A percentile compares a stretch with the other conserved stretches of the same genome.
Evolutionary conservation across 257 asterid genomes (phyloP).

Genomic region (Catharanthus roseus): DNA sequence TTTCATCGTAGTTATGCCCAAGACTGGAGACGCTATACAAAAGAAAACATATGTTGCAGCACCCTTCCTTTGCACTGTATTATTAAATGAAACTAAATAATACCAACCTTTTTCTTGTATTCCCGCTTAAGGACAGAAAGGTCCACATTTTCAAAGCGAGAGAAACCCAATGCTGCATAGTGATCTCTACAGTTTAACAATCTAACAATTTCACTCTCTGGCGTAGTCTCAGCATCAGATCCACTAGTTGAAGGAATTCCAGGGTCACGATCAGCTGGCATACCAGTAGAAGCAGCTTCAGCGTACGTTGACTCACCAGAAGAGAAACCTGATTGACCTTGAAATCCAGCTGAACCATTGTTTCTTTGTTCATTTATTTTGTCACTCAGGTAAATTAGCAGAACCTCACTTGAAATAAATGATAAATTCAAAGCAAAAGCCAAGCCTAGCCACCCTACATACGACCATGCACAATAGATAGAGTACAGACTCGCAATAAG

Average conservation of each 20-base stretch:
- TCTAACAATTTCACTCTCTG: constrained; percentile 75
- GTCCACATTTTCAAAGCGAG: constrained; percentile 69
- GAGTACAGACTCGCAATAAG: constrained; percentile 62
- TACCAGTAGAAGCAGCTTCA: constrained; percentile 30
- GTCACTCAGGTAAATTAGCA: constrained; percentile 61
- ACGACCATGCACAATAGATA: constrained; percentile 68
- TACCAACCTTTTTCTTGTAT: constrained; percentile 81
- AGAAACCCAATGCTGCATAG: constrained; percentile 77
- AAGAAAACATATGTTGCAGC: neutral
- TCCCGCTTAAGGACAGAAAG: constrained; percentile 66
- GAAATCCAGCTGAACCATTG: constrained; percentile 40
- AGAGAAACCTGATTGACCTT: constrained; percentile 44
- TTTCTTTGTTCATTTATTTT: constrained; percentile 47
- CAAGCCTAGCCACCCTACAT: constrained; percentile 82
- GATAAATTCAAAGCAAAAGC: constrained; percentile 67
- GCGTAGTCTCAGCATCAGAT: constrained; percentile 65
- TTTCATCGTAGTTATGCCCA: neutral
- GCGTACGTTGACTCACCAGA: constrained; percentile 43
- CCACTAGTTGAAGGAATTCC: constrained; percentile 86
- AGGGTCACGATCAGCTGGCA: constrained; percentile 41
- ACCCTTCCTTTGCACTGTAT: neutral
- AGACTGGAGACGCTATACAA: neutral
- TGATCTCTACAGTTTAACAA: constrained; percentile 76
- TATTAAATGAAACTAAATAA: neutral
- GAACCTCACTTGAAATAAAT: constrained; percentile 78